These are phyloP conservation scores for Uronychia setigera DNA, from an alignment of 73 alveolate genomes.

Conservation along the genomic window DNA sequence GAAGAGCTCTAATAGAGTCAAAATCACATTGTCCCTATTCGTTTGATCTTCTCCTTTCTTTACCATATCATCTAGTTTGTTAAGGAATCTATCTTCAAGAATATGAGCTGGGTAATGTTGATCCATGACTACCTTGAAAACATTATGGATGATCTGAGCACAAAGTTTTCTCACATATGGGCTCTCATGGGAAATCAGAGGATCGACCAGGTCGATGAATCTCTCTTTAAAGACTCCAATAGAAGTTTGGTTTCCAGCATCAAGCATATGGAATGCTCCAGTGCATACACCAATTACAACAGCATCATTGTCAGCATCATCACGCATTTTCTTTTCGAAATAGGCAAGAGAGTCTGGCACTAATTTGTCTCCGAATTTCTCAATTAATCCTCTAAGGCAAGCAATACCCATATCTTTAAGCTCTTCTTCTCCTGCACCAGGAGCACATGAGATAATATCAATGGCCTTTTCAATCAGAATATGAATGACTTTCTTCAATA, in stretches of 20 bases:
- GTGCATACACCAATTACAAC: conserved; percentile 5
- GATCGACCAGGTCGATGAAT: conserved; percentile 29
- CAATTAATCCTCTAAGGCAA: conserved; percentile 50
- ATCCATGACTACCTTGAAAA: background rate
- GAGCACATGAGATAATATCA: conserved; percentile 11
- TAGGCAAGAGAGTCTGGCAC: conserved; percentile 52
- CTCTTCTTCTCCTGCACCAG: conserved; percentile 5
- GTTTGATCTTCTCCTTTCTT: background rate
- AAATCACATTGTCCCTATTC: background rate
- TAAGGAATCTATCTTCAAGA: conserved; percentile 1
- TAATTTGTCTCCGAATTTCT: conserved; percentile 69
- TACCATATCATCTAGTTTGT: background rate
- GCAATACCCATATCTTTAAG: conserved; percentile 50
- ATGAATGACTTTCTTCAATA: conserved; percentile 11
- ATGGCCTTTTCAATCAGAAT: conserved; percentile 16
- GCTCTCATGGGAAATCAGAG: conserved; percentile 39
- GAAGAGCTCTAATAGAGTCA: background rate
- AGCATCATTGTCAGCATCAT: background rate
- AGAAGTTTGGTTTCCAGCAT: background rate
- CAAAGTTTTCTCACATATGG: conserved; percentile 31
- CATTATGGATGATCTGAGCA: conserved; percentile 1
- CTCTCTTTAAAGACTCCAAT: conserved; percentile 16
- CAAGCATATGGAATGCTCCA: conserved; percentile 3
- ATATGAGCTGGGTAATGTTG: background rate
- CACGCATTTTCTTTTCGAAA: conserved; percentile 20